Percentiles rank a stretch among this genome's conserved stretches.
Conservation (phyloP, 148 eudicot genomes). For the Heliamphora exappendiculata region DNA sequence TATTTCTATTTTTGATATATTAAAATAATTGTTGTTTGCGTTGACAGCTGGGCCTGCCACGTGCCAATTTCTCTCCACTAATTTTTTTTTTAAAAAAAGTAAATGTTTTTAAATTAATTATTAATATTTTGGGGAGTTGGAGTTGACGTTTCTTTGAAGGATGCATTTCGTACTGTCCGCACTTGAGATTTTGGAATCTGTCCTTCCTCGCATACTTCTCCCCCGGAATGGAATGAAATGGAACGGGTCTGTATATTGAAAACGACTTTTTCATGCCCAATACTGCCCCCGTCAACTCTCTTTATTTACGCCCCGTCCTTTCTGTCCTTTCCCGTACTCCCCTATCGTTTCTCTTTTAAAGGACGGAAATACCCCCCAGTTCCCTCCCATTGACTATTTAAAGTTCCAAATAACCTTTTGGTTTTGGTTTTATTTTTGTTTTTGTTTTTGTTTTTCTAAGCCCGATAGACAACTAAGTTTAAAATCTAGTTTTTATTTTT, state of each 20-base stretch:
- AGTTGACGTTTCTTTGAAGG: not conserved
- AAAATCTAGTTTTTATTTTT: no score
- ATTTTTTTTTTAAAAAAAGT: not conserved
- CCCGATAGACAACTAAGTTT: no score
- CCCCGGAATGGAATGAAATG: conserved; percentile 49
- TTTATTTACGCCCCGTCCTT: conserved; percentile 27
- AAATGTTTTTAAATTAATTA: not conserved
- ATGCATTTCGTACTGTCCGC: conserved; percentile 38
- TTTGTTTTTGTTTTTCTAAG: no score
- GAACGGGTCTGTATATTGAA: conserved; percentile 11
- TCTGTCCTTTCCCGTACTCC: conserved; percentile 75
- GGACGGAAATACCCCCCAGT: conserved; percentile 24
- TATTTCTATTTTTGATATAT: not conserved
- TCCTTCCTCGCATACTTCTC: conserved; percentile 61
- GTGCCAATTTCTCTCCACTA: not conserved
- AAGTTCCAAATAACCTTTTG: not conserved
- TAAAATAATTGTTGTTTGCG: not conserved
- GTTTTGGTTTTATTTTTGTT: no score
- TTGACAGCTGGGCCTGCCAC: no score
- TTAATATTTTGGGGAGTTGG: not conserved
- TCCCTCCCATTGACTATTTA: not conserved
- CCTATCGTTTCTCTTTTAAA: conserved; percentile 4
- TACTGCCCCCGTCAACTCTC: conserved; percentile 16
- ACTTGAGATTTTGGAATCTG: conserved; percentile 26
- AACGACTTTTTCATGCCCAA: conserved; percentile 17